These are phyloP conservation scores for Neofusicoccum parvum DNA, from an alignment of 2,329 filamentous ascomycete species.

Conservation along the genomic window DNA sequence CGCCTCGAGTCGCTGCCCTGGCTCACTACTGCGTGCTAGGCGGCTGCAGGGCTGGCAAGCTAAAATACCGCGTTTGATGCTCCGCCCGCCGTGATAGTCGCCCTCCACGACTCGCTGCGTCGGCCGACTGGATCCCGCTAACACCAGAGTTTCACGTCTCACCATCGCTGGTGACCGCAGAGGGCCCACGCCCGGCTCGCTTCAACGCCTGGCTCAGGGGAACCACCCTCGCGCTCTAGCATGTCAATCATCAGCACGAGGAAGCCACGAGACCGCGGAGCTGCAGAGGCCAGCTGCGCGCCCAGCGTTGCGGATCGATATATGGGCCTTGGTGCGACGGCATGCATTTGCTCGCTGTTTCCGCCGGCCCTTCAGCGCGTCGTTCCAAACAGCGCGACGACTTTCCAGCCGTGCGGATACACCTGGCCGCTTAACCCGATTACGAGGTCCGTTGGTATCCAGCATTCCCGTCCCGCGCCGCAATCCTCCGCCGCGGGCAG, in stretches of 20 bases:
- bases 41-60: conserved; percentile 10
- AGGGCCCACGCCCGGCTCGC: neutral
- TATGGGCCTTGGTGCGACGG: conserved; percentile 13
- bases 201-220: conserved; percentile 18
- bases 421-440: conserved; percentile 10
- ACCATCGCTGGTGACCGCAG: conserved; percentile 8
- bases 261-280: conserved; percentile 16
- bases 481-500: neutral
- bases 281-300: conserved; percentile 6
- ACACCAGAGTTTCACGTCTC: conserved; percentile 13
- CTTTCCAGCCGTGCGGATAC: conserved; percentile 8
- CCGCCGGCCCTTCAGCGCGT: neutral
- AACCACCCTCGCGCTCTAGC: neutral
- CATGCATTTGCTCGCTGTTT: neutral
- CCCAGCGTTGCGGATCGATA: conserved; percentile 14
- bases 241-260: conserved; percentile 2
- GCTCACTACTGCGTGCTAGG: conserved; percentile 1
- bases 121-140: conserved; percentile 2
- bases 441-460: conserved; percentile 8
- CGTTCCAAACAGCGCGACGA: neutral
- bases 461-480: conserved; percentile 5
- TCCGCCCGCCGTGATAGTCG: conserved; percentile 10
- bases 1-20: conserved; percentile 4
- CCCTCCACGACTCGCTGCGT: conserved; percentile 8
- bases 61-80: conserved; percentile 17